Conservation (phyloP, 2,329 filamentous ascomycete genomes). For the Botrytis fabae region DNA sequence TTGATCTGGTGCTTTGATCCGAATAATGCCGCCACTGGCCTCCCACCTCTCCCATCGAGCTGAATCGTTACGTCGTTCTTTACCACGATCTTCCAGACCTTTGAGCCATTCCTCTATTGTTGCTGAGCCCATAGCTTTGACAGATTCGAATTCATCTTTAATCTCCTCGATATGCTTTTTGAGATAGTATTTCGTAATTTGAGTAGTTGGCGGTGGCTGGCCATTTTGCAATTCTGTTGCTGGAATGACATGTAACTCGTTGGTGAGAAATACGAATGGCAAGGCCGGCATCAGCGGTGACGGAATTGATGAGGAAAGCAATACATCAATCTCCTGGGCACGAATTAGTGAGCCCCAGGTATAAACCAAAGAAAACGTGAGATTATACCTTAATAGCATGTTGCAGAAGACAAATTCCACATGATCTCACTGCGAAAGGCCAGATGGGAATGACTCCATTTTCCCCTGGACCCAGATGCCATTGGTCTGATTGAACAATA, state of each 20-base stretch:
- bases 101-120: conserved; percentile 78
- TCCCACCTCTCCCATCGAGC: conserved; percentile 75
- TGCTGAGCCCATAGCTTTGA: conserved; percentile 64
- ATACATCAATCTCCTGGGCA: conserved; percentile 66
- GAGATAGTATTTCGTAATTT: conserved; percentile 67
- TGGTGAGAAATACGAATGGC: conserved; percentile 65
- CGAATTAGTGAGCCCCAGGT: conserved; percentile 33
- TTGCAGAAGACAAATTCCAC: conserved; percentile 63
- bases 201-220: conserved; percentile 48
- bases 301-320: conserved; percentile 60
- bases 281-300: conserved; percentile 67
- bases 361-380: conserved; percentile 23
- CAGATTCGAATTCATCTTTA: conserved; percentile 61
- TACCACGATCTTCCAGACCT: conserved; percentile 65
- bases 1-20: conserved; percentile 30
- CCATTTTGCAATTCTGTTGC: conserved; percentile 55
- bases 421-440: conserved; percentile 67
- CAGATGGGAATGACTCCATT: conserved; percentile 66
- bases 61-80: conserved; percentile 59
- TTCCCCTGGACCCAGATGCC: conserved; percentile 61
- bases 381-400: conserved; percentile 64
- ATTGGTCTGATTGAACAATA: conserved; percentile 45
- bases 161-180: conserved; percentile 62
- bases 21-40: conserved; percentile 40
- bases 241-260: conserved; percentile 60